Conservation (phyloP, 2,329 filamentous ascomycete species). For the Tolypocladium tundrense region DNA sequence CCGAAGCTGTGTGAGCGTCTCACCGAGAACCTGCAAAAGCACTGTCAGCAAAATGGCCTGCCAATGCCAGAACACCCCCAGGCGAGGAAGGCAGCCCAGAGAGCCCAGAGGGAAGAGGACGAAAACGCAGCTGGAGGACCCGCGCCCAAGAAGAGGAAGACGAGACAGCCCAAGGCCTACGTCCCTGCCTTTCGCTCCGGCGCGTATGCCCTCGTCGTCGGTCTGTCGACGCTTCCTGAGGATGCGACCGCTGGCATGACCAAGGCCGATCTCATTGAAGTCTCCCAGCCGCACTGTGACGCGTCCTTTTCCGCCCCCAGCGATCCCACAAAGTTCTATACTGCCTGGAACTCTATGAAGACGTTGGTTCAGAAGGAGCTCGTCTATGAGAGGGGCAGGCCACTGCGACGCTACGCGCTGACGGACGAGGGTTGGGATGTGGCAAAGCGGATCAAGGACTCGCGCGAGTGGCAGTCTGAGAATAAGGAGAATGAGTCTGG, state of each 20-base stretch:
- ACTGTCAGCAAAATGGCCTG: slow-evolving; percentile 57
- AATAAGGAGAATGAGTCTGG: slow-evolving; percentile 6
- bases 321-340: slow-evolving; percentile 61
- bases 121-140: slow-evolving; percentile 23
- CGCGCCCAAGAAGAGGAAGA: slow-evolving; percentile 41
- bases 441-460: slow-evolving; percentile 51
- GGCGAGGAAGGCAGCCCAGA: slow-evolving; percentile 27
- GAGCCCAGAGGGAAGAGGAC: slow-evolving; percentile 19
- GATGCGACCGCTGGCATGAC: slow-evolving; percentile 44
- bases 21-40: slow-evolving; percentile 45
- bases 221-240: slow-evolving; percentile 49
- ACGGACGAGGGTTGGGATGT: slow-evolving; percentile 74
- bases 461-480: slow-evolving; percentile 24
- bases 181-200: slow-evolving; percentile 65
- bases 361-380: slow-evolving; percentile 63
- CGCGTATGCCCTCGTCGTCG: slow-evolving; percentile 61
- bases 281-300: slow-evolving; percentile 63
- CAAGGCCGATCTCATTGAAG: slow-evolving; percentile 57
- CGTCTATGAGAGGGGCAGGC: slow-evolving; percentile 60
- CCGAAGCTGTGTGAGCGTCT: slow-evolving; percentile 61
- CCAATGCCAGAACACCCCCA: slow-evolving; percentile 53
- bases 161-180: slow-evolving; percentile 53
- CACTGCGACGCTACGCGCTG: slow-evolving; percentile 56
- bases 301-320: slow-evolving; percentile 59
- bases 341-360: slow-evolving; percentile 77